Base-by-base conservation (phyloP, 1,284 basidiomycete species). In the Pholiota adiposa region DNA sequence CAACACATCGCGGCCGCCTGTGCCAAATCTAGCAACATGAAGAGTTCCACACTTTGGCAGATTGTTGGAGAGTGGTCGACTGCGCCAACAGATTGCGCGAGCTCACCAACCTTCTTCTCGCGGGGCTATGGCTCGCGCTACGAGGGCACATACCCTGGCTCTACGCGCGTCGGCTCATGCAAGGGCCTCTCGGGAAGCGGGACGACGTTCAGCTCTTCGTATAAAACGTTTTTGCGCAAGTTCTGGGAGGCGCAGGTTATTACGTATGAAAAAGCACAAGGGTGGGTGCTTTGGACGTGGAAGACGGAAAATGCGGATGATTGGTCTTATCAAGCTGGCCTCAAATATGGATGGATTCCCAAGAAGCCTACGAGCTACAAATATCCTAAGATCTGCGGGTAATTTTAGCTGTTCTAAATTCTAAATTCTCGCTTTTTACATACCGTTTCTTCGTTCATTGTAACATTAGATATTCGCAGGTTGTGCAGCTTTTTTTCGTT, bases 11-110 rank as follows among this genome's bases (percentile, higher is more conserved):
- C 73, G 52, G 73, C 80, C 34, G 87, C 88, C 4, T 95, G 93
- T 70, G 65, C 61, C 53, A 75, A 79, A 44, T 78, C 73, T 2
- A n/a, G 69, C 11, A 65, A 73, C 3, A 81, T 93, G 49, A 70
- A 79, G 0, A 69, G 69, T 2, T 88, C 86, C 67, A 80, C 87
- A 34, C 79, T 93, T 9, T 91, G 88, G 89, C 75, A 84, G 34
- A 75, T 95, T 52, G 90, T 94, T 40, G 93, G 93, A 58, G 93
- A 95, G 76, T 95, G 92, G 92, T 84, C 90, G 0, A 83, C 90
- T 40, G 93, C 92, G 1, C 75, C 83, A 54, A 95, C 88, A 4
- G 95, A 97, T 72, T 97, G 95, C 68, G 92, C 94, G n/a, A 86
- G 77, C 33, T 53, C 51, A n/a, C 31, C 18, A 64, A 92, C 85